phyloP scores from a whole-genome alignment of 2,329 filamentous ascomycete species.

The Didymosphaeria variabile region DNA sequence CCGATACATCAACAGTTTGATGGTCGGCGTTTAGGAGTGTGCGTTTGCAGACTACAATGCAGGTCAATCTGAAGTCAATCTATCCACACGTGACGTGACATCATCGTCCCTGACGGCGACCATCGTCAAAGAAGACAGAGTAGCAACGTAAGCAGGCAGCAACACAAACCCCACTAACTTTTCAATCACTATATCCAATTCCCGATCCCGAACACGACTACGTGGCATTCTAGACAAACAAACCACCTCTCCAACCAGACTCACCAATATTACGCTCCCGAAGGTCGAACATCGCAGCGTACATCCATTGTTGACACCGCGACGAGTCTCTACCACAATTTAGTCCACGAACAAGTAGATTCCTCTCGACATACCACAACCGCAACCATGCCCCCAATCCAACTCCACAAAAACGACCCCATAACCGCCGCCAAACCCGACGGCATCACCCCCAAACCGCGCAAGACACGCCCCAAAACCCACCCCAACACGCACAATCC shows the following conservation, averaged over 20 bases:
- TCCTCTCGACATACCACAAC: not conserved
- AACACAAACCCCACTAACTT: conserved; percentile 14
- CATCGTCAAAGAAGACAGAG: conserved; percentile 32
- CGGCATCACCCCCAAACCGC: conserved; percentile 51
- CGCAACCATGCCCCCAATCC: conserved; percentile 55
- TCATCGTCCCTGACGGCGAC: conserved; percentile 37
- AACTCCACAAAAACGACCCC: conserved; percentile 57
- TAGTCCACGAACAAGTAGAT: not conserved
- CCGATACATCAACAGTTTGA: not conserved
- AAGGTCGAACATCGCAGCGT: not conserved
- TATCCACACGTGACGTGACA: conserved; percentile 35
- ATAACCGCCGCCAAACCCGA: conserved; percentile 51
- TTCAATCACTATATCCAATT: not conserved
- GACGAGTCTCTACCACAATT: not conserved
- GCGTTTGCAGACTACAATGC: not conserved
- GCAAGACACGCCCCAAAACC: conserved; percentile 30
- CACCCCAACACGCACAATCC: conserved; percentile 48
- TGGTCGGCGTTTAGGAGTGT: not conserved
- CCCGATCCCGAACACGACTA: no score
- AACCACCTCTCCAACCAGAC: not conserved
- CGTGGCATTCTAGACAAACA: not conserved
- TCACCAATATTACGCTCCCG: not conserved
- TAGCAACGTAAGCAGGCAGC: conserved; percentile 34
- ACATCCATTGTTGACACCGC: not conserved
- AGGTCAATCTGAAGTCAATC: not conserved